phyloP scores from a whole-genome alignment of 305 asterid species.

The Solanum hybrid region DNA sequence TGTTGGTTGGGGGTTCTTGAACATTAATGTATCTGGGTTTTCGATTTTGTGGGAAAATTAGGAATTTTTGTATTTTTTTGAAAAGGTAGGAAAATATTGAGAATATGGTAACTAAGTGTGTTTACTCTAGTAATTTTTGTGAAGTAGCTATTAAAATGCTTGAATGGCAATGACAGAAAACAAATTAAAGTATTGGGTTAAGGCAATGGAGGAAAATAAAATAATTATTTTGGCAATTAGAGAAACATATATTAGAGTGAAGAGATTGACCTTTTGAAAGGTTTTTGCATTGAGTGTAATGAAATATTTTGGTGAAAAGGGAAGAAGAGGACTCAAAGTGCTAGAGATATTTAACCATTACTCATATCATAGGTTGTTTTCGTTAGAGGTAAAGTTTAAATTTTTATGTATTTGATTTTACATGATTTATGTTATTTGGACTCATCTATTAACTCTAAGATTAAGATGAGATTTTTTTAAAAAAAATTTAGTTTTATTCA shows the following conservation, averaged over 20 bases:
- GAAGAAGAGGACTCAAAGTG: conserved; percentile 30
- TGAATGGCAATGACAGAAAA: background rate
- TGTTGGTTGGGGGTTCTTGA: too few relatives aligned
- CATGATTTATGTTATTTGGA: background rate
- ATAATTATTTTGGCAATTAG: too few relatives aligned
- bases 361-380: conserved; percentile 38
- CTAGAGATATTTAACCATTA: conserved; percentile 21
- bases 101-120: too few relatives aligned
- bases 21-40: too few relatives aligned
- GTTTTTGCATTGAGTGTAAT: conserved; percentile 35
- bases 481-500: background rate
- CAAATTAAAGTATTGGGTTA: background rate
- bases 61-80: too few relatives aligned
- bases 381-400: too few relatives aligned
- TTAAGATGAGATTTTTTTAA: too few relatives aligned
- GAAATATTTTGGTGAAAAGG: conserved; percentile 45
- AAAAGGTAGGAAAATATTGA: background rate
- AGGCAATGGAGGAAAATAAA: background rate
- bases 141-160: background rate
- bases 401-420: too few relatives aligned
- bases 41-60: too few relatives aligned
- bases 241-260: conserved; percentile 27
- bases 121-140: background rate
- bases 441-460: too few relatives aligned
- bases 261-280: conserved; percentile 35